A percentile compares a stretch with the other conserved stretches of the same genome.
Evolutionary conservation across 1,139 yeast genomes (phyloP).

Genomic region (Candida sp.): DNA sequence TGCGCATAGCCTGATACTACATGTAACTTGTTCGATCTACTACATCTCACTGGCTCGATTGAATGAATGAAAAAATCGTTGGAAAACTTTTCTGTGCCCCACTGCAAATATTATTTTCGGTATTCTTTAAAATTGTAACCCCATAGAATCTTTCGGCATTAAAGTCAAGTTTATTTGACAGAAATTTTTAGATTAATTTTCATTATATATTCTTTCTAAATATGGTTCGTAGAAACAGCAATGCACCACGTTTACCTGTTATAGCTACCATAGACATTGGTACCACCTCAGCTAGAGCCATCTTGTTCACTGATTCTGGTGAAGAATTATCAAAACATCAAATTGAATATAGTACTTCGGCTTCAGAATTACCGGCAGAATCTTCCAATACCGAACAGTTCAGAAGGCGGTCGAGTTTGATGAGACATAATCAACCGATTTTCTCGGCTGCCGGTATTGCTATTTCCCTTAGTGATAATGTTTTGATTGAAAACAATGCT

Average conservation of each 20-base stretch:
- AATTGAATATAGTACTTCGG: conserved; percentile 82
- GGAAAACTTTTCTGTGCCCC: background rate
- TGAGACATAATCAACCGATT: conserved; percentile 53
- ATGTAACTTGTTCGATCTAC: no score
- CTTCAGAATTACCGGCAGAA: conserved; percentile 49
- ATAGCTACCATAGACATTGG: conserved; percentile 86
- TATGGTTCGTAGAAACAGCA: conserved; percentile 42
- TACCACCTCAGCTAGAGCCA: conserved; percentile 92
- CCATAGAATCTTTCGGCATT: background rate
- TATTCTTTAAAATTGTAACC: background rate
- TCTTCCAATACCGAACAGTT: conserved; percentile 47
- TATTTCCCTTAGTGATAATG: conserved; percentile 52
- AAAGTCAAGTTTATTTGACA: background rate
- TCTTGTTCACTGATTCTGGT: conserved; percentile 71
- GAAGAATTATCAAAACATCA: conserved; percentile 84
- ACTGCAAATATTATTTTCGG: background rate
- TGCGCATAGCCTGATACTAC: background rate
- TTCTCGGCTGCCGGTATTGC: conserved; percentile 77
- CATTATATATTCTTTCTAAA: background rate
- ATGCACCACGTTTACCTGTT: conserved; percentile 45
- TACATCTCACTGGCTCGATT: no score
- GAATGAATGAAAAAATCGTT: no score
- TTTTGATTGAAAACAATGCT: conserved; percentile 59
- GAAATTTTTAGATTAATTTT: background rate
- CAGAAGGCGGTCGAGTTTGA: conserved; percentile 46